phyloP scores from a whole-genome alignment of 179 eudicot genomes.

The Vitellaria paradoxa region DNA sequence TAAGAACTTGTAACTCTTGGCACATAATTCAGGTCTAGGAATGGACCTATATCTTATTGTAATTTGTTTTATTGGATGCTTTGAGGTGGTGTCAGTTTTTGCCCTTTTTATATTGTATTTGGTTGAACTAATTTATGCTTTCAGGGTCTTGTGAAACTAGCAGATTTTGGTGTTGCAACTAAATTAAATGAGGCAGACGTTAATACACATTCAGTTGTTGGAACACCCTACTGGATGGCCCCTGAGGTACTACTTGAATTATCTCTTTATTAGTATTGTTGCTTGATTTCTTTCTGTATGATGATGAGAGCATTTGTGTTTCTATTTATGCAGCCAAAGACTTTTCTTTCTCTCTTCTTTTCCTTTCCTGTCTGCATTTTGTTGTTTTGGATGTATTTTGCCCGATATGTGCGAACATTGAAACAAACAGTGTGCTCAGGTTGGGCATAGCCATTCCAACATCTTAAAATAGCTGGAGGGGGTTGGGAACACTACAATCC shows the following conservation, averaged over 20 bases:
- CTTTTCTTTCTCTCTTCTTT: neutral
- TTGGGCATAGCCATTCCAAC: too few relatives aligned
- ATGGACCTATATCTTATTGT: neutral
- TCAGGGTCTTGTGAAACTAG: slow-evolving; percentile 98
- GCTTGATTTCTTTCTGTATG: neutral
- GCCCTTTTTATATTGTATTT: neutral
- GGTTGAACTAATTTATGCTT: slow-evolving; percentile 27
- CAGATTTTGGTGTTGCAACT: slow-evolving; percentile 98
- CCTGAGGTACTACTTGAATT: slow-evolving; percentile 69
- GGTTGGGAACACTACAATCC: too few relatives aligned
- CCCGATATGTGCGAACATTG: neutral
- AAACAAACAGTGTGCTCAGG: too few relatives aligned
- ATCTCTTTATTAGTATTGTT: neutral
- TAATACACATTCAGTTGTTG: slow-evolving; percentile 98
- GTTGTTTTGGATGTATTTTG: neutral
- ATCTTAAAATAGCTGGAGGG: too few relatives aligned
- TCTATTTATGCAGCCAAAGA: too few relatives aligned
- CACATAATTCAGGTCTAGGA: neutral
- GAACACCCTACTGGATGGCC: slow-evolving; percentile 99
- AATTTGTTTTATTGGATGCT: slow-evolving; percentile 9
- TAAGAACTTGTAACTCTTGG: neutral
- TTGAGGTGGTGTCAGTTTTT: neutral
- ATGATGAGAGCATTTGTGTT: neutral
- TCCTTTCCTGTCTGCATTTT: neutral
- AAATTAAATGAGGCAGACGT: slow-evolving; percentile 96